A percentile compares a stretch with the other conserved stretches of the same genome.
phyloP scores from a whole-genome alignment of 345 rosid species.

The Nephelium lappaceum region DNA sequence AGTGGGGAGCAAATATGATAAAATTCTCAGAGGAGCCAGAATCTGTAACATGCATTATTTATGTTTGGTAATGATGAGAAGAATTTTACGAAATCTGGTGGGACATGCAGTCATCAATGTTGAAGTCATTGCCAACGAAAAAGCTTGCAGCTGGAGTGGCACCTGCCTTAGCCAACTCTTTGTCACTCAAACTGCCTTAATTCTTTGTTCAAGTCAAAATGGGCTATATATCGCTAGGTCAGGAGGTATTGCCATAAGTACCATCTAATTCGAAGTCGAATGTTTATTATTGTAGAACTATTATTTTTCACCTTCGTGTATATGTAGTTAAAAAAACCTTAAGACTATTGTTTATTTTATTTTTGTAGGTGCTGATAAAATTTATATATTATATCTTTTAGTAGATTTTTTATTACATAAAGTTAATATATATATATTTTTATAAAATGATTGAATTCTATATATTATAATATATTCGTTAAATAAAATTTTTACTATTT shows the following conservation, averaged over 20 bases:
- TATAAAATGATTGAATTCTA: too few relatives aligned
- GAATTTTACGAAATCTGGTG: constrained; percentile 23
- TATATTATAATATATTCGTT: too few relatives aligned
- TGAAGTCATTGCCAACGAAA: constrained; percentile 10
- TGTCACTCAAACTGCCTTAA: neutral
- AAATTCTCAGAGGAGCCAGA: constrained; percentile 15
- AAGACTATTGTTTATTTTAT: neutral
- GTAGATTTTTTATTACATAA: too few relatives aligned
- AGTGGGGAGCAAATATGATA: constrained; percentile 20
- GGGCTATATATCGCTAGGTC: neutral
- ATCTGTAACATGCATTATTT: constrained; percentile 5
- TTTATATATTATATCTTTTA: too few relatives aligned
- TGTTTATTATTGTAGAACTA: neutral
- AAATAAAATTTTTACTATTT: too few relatives aligned
- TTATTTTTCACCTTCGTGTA: constrained; percentile 10
- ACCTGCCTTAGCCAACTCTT: neutral
- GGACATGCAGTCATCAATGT: constrained; percentile 7
- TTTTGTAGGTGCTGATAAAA: neutral
- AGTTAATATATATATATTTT: too few relatives aligned
- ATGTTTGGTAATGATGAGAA: constrained; percentile 24
- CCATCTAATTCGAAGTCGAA: neutral
- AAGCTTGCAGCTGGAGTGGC: neutral
- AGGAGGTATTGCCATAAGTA: too few relatives aligned
- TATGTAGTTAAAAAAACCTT: neutral
- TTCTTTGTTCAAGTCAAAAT: neutral